phyloP scores from a whole-genome alignment of 768 basidiomycete species.

The Plicaturopsis crispa region DNA sequence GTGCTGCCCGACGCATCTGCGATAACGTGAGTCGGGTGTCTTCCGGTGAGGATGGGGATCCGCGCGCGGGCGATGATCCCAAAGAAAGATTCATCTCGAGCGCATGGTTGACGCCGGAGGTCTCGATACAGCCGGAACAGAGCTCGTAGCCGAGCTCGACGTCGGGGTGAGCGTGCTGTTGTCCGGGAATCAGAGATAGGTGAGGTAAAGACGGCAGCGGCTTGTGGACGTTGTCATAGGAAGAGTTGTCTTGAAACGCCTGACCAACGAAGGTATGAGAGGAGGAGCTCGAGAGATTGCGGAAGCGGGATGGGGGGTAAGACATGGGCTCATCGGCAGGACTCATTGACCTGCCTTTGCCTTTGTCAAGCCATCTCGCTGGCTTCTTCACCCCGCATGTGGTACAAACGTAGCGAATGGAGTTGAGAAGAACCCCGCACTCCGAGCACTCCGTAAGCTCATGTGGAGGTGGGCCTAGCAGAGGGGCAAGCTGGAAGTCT shows the following conservation, averaged over 20 bases:
- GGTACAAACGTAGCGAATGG: constrained; percentile 86
- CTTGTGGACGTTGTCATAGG: constrained; percentile 23
- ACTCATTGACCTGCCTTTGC: constrained; percentile 34
- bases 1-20: constrained; percentile 61
- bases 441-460: constrained; percentile 76
- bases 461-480: constrained; percentile 44
- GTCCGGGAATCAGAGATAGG: constrained; percentile 11
- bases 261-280: constrained; percentile 30
- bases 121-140: constrained; percentile 73
- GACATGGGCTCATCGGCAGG: constrained; percentile 12
- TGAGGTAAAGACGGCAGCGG: constrained; percentile 38
- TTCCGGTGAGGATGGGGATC: constrained; percentile 42
- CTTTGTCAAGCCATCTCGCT: constrained; percentile 26
- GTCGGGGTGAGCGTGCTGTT: constrained; percentile 9
- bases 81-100: constrained; percentile 49
- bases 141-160: constrained; percentile 65
- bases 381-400: constrained; percentile 79
- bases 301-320: constrained; percentile 29
- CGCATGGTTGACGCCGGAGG: constrained; percentile 72
- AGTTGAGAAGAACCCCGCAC: constrained; percentile 67
- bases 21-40: constrained; percentile 43
- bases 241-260: constrained; percentile 1
- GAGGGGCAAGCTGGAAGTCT: constrained; percentile 42
- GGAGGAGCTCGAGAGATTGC: constrained; percentile 19
- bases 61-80: constrained; percentile 33